phyloP scores from a whole-genome alignment of 257 asterid species.

The Capsicum rhomboideum region DNA sequence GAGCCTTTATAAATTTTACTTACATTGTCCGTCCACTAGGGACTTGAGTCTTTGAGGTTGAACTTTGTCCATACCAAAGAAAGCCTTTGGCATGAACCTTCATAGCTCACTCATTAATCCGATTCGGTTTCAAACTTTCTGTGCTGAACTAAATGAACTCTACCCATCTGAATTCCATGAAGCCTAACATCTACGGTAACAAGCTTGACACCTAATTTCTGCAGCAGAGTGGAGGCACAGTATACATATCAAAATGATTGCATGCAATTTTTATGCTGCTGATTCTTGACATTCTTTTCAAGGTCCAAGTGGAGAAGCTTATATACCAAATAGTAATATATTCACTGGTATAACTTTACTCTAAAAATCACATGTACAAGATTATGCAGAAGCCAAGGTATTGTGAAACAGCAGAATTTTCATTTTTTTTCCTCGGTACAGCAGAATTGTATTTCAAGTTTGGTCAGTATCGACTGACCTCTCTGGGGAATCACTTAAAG shows the following conservation, averaged over 20 bases:
- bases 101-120: neutral
- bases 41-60: neutral
- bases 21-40: neutral
- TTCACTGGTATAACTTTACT: neutral
- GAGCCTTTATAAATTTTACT: neutral
- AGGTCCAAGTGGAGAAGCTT: neutral
- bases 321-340: neutral
- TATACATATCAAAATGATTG: neutral
- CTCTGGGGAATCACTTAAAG: neutral
- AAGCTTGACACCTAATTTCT: neutral
- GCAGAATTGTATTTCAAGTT: neutral
- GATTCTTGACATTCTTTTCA: neutral
- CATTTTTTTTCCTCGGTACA: neutral
- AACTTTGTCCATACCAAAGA: conserved; percentile 1
- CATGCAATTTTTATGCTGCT: neutral
- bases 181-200: neutral
- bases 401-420: neutral
- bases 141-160: neutral
- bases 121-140: neutral
- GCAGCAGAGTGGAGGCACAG: neutral
- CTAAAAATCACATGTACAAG: neutral
- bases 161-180: neutral
- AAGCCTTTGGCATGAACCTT: neutral
- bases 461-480: neutral
- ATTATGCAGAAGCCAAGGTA: neutral